These are phyloP conservation scores for Eucalyptus sp. DNA, from an alignment of 345 rosid genomes.

Conservation along the genomic window DNA sequence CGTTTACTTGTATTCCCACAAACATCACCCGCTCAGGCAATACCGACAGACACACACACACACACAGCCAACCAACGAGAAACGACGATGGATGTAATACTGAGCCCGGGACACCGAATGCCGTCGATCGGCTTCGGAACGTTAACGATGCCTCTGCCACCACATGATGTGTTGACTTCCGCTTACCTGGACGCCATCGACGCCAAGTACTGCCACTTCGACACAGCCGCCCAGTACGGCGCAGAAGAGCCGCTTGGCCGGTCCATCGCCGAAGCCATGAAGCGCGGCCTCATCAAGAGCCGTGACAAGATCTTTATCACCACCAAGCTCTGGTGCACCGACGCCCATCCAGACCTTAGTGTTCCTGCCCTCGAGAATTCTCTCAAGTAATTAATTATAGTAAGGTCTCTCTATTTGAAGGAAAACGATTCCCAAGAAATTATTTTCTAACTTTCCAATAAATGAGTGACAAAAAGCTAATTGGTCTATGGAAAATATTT, in stretches of 20 bases:
- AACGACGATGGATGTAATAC: neutral
- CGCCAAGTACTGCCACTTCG: constrained; percentile 53
- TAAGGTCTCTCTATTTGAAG: neutral
- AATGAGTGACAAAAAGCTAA: neutral
- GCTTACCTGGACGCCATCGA: constrained; percentile 20
- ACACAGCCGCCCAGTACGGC: constrained; percentile 36
- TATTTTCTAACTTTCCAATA: neutral
- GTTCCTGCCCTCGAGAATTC: constrained; percentile 25
- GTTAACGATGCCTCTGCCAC: constrained; percentile 1
- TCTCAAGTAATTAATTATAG: constrained; percentile 1
- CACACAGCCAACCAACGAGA: neutral
- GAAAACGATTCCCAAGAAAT: rapidly evolving
- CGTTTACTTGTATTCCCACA: neutral
- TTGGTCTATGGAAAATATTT: neutral
- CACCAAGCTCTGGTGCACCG: constrained; percentile 40
- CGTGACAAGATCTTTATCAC: constrained; percentile 46
- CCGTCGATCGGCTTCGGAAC: constrained; percentile 6
- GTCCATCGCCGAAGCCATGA: constrained; percentile 32
- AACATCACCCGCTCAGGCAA: neutral
- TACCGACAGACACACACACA: neutral
- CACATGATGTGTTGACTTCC: neutral
- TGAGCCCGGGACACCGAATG: neutral
- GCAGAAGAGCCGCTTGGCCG: constrained; percentile 40
- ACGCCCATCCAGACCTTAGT: constrained; percentile 36
- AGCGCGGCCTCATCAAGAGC: constrained; percentile 19